A percentile compares a stretch with the other conserved stretches of the same genome.
These are phyloP conservation scores for Rhizoclosmatium sp. DNA, from an alignment of 192 early-diverging fungal species.

Conservation along the genomic window DNA sequence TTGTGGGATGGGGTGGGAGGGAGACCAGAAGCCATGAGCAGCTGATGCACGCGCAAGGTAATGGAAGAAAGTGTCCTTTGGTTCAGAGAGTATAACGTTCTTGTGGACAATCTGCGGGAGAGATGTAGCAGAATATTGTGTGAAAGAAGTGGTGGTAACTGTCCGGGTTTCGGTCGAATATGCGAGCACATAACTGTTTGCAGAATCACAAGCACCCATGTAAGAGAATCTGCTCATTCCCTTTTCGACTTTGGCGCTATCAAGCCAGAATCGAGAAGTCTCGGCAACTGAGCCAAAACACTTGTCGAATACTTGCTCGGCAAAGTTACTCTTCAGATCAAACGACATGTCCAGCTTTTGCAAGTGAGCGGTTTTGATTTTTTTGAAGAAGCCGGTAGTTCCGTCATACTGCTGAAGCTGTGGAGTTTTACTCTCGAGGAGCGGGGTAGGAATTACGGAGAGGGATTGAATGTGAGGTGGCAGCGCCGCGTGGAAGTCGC, in stretches of 20 bases:
- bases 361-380: slow-evolving; percentile 7
- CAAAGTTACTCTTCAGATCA: slow-evolving; percentile 16
- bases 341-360: slow-evolving; percentile 7
- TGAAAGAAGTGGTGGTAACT: slow-evolving; percentile 13
- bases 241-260: slow-evolving; percentile 56
- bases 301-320: slow-evolving; percentile 43
- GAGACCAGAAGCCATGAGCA: slow-evolving; percentile 20
- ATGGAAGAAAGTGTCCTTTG: slow-evolving; percentile 48
- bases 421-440: neutral
- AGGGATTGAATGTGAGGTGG: slow-evolving; percentile 26
- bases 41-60: slow-evolving; percentile 6
- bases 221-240: slow-evolving; percentile 66
- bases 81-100: neutral
- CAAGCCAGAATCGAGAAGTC: slow-evolving; percentile 54
- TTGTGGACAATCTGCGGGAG: neutral
- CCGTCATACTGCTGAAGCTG: too few relatives aligned
- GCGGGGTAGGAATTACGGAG: slow-evolving; percentile 40
- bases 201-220: slow-evolving; percentile 60
- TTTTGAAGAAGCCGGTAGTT: slow-evolving; percentile 11
- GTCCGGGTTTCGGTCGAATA: slow-evolving; percentile 29
- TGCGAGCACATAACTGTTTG: slow-evolving; percentile 30
- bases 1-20: slow-evolving; percentile 6
- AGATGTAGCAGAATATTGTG: neutral
- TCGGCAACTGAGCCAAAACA: slow-evolving; percentile 27
- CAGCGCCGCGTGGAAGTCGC: slow-evolving; percentile 9